Percentiles rank a stretch among this genome's conserved stretches.
Conservation (phyloP, 148 eudicot species). For the Nepenthes mirabilis region DNA sequence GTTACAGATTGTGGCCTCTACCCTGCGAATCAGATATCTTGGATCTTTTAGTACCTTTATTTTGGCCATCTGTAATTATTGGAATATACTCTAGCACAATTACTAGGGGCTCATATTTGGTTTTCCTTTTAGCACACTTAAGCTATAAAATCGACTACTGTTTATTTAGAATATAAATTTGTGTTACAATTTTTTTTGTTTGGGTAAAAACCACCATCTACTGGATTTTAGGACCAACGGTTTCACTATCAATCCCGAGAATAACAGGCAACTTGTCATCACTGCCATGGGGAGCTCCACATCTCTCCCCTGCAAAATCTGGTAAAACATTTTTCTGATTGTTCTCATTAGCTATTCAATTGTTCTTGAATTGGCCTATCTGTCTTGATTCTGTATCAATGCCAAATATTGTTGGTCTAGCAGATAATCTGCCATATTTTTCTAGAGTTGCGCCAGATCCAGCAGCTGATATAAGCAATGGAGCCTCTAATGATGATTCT, state of each 20-base stretch:
- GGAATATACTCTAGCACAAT: too few species aligned
- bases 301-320: constrained; percentile 16
- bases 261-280: constrained; percentile 17
- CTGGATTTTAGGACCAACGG: constrained; percentile 17
- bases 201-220: not conserved
- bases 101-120: too few species aligned
- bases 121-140: too few species aligned
- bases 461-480: constrained; percentile 25
- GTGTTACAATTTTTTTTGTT: not conserved
- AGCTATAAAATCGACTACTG: too few species aligned
- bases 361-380: not conserved
- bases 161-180: not conserved
- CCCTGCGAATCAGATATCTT: too few species aligned
- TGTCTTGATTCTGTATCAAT: not conserved
- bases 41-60: too few species aligned
- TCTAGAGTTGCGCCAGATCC: constrained; percentile 37
- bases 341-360: not conserved
- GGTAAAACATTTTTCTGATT: constrained; percentile 17
- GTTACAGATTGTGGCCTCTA: too few species aligned
- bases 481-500: constrained; percentile 27
- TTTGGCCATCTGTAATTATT: too few species aligned
- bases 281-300: constrained; percentile 31
- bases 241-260: constrained; percentile 27
- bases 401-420: constrained; percentile 24
- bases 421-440: constrained; percentile 27